These are phyloP conservation scores for Fusarium pseudograminearum DNA, from an alignment of 2,329 filamentous ascomycete genomes.

Conservation along the genomic window DNA sequence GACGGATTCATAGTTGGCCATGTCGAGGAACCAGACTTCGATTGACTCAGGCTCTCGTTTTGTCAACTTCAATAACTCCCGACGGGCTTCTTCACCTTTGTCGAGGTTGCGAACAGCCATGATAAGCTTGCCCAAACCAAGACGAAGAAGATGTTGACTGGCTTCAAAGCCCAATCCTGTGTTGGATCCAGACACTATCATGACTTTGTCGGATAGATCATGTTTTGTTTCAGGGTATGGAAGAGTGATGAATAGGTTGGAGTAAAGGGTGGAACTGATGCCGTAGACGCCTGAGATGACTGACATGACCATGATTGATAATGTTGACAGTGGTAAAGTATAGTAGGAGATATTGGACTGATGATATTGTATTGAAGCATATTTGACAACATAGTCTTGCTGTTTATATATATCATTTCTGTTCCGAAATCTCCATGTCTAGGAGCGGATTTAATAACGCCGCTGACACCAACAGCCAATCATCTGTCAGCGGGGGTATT, in stretches of 20 bases:
- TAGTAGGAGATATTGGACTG: rapidly evolving
- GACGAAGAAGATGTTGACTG: conserved; percentile 50
- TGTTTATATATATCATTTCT: conserved; percentile 10
- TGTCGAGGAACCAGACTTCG: conserved; percentile 63
- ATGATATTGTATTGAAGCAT: not conserved
- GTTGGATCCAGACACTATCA: conserved; percentile 58
- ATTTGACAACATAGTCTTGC: no score
- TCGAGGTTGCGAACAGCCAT: conserved; percentile 53
- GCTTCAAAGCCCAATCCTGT: conserved; percentile 56
- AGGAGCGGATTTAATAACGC: conserved; percentile 30
- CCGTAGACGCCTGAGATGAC: conserved; percentile 32
- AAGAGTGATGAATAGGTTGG: conserved; percentile 41
- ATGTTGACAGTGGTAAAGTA: rapidly evolving
- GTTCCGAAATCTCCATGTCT: not conserved
- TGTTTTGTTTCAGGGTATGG: conserved; percentile 37
- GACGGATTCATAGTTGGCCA: conserved; percentile 60
- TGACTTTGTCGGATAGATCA: conserved; percentile 44
- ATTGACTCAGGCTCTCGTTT: conserved; percentile 40
- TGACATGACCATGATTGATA: conserved; percentile 30
- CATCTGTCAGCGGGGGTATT: conserved; percentile 19
- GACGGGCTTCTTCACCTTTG: conserved; percentile 58
- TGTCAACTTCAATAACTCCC: conserved; percentile 46
- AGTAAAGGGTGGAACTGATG: conserved; percentile 12
- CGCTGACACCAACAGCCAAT: conserved; percentile 4
- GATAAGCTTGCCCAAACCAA: conserved; percentile 52